Evolutionary conservation across 2,329 filamentous ascomycete genomes (phyloP).

Genomic region (Biscogniauxia marginata): DNA sequence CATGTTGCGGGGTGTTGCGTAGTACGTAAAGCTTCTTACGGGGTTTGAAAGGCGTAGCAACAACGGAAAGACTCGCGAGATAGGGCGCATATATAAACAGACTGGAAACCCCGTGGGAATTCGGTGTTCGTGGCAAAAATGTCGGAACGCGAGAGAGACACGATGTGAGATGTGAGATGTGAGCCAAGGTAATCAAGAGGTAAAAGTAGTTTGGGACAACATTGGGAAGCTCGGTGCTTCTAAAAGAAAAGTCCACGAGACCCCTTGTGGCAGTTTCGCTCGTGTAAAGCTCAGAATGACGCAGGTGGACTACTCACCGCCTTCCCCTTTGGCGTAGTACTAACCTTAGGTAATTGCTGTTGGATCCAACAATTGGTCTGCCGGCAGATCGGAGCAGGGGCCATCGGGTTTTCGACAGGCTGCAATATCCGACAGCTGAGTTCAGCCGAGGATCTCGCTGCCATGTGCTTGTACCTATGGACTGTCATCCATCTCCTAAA

Average conservation of each 20-base stretch:
- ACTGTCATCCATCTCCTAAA: background rate
- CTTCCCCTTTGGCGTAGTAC: background rate
- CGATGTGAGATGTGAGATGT: constrained; percentile 1
- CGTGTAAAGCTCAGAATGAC: background rate
- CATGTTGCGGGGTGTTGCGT: constrained; percentile 24
- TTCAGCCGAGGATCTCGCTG: background rate
- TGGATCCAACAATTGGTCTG: background rate
- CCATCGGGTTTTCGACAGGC: background rate
- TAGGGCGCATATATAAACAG: background rate
- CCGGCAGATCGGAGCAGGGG: too few species aligned
- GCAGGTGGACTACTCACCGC: background rate
- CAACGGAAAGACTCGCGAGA: background rate
- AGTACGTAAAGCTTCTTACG: constrained; percentile 11
- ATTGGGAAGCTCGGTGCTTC: background rate
- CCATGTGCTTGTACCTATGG: too few species aligned
- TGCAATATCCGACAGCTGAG: background rate
- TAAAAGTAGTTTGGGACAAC: background rate
- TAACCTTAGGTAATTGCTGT: background rate
- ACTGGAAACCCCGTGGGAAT: too few species aligned
- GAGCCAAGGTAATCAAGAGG: constrained; percentile 6
- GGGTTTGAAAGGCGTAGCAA: background rate
- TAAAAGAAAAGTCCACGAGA: background rate
- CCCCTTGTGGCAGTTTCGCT: background rate
- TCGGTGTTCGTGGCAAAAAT: background rate
- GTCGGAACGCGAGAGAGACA: too few species aligned